Percentiles rank a stretch among this genome's conserved stretches.
phyloP scores from a whole-genome alignment of 352 stramenopile species.

The Pythium oligandrum region DNA sequence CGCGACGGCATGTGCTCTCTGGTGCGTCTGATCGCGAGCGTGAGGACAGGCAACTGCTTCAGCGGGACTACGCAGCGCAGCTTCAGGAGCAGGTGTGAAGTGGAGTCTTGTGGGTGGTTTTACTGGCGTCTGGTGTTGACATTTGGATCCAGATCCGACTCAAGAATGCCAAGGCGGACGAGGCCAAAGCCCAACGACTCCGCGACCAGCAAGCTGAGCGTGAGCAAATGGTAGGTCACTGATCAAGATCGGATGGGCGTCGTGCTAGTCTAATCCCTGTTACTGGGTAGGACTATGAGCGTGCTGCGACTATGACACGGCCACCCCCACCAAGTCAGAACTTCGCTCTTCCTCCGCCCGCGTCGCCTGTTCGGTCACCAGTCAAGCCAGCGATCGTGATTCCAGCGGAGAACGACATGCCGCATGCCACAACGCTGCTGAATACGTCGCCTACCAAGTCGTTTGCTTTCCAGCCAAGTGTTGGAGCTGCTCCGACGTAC shows the following conservation, averaged over 20 bases:
- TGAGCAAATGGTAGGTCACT: constrained; percentile 26
- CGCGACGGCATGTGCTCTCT: constrained; percentile 33
- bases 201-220: constrained; percentile 51
- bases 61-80: constrained; percentile 61
- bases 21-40: constrained; percentile 38
- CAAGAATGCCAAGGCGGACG: constrained; percentile 42
- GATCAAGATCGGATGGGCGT: background rate
- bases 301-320: too few relatives aligned
- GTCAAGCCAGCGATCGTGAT: too few relatives aligned
- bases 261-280: too few relatives aligned
- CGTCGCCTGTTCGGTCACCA: too few relatives aligned
- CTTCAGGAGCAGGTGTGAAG: constrained; percentile 49
- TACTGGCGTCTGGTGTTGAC: background rate
- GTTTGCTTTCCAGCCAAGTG: background rate
- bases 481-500: too few relatives aligned
- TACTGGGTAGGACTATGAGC: too few relatives aligned
- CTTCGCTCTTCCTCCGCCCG: too few relatives aligned
- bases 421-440: constrained; percentile 1
- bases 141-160: constrained; percentile 20
- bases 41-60: constrained; percentile 42
- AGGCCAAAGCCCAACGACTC: constrained; percentile 30
- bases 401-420: too few relatives aligned
- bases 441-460: constrained; percentile 8
- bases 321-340: too few relatives aligned
- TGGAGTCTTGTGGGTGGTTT: background rate